Conservation (phyloP, 1,284 basidiomycete genomes). For the Trichosporon sp. region DNA sequence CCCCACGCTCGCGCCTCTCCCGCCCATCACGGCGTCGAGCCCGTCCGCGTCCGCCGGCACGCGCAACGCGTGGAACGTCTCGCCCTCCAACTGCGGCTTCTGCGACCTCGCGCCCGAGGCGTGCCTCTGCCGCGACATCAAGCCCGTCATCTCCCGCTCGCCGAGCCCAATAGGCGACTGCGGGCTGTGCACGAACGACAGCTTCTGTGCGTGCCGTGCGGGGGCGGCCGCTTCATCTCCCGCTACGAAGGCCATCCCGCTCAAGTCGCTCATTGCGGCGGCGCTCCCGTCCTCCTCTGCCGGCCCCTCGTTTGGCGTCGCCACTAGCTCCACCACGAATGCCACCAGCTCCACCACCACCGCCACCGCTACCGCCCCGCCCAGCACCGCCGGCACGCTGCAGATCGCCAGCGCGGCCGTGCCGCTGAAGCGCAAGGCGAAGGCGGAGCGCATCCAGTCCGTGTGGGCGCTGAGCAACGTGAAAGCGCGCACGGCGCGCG, state of each 20-base stretch:
- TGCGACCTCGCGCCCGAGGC: constrained; percentile 37
- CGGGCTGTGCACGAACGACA: constrained; percentile 40
- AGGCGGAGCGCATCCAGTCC: constrained; percentile 18
- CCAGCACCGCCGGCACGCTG: background rate
- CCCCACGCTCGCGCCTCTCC: constrained; percentile 1
- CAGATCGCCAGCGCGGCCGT: constrained; percentile 10
- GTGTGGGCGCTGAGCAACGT: constrained; percentile 35
- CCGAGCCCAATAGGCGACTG: constrained; percentile 28
- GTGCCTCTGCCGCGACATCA: constrained; percentile 40
- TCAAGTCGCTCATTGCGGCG: background rate
- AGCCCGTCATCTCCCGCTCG: constrained; percentile 30
- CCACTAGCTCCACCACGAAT: background rate
- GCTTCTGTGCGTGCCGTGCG: constrained; percentile 42
- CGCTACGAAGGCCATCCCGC: background rate
- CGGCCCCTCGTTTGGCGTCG: background rate
- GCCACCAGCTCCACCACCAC: background rate
- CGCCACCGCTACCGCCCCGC: background rate
- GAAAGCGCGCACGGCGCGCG: constrained; percentile 12
- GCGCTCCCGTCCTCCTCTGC: background rate
- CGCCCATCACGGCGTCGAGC: background rate
- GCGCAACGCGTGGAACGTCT: background rate
- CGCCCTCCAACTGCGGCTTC: constrained; percentile 31
- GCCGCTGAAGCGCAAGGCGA: constrained; percentile 18
- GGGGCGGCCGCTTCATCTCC: constrained; percentile 10
- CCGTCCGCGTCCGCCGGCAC: background rate